Percentiles rank a stretch among this genome's conserved stretches.
phyloP scores from a whole-genome alignment of 2,329 filamentous ascomycete genomes.

The Trichocomaceae sp. region DNA sequence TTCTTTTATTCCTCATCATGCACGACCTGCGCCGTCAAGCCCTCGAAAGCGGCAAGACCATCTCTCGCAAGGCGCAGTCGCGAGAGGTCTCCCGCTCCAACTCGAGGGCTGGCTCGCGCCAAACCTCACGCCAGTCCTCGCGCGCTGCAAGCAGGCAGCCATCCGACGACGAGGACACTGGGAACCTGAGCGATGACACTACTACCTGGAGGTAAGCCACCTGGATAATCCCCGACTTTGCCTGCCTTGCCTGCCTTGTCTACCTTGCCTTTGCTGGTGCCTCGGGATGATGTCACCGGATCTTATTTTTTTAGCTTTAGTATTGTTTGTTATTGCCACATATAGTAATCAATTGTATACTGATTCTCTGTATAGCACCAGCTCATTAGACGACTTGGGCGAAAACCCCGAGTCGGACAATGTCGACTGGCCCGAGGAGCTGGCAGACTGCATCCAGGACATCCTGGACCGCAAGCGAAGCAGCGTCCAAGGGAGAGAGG shows the following conservation, averaged over 20 bases:
- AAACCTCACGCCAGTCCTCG: slow-evolving; percentile 49
- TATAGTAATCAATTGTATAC: not conserved
- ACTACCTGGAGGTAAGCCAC: slow-evolving; percentile 47
- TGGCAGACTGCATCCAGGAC: slow-evolving; percentile 62
- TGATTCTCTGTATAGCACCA: slow-evolving; percentile 41
- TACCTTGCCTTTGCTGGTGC: not conserved
- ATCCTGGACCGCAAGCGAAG: slow-evolving; percentile 73
- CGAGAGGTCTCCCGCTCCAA: slow-evolving; percentile 47
- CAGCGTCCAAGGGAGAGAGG: slow-evolving; percentile 63
- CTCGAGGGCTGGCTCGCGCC: slow-evolving; percentile 48
- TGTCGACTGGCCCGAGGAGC: slow-evolving; percentile 55
- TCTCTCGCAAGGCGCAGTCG: slow-evolving; percentile 56
- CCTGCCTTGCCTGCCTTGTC: too few relatives aligned
- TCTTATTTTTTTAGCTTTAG: not conserved
- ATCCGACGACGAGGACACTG: slow-evolving; percentile 54
- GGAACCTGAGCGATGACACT: slow-evolving; percentile 52
- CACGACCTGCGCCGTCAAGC: slow-evolving; percentile 50
- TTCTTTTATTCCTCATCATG: slow-evolving; percentile 23
- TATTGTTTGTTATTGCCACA: not conserved
- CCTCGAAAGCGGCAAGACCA: slow-evolving; percentile 59
- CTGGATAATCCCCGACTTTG: slow-evolving; percentile 16
- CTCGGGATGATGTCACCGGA: slow-evolving; percentile 31
- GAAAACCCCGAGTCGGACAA: slow-evolving; percentile 49
- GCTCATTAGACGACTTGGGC: slow-evolving; percentile 61
- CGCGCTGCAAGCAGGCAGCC: slow-evolving; percentile 49